A percentile compares a stretch with the other conserved stretches of the same genome.
phyloP scores from a whole-genome alignment of 176 grass and related monocot genomes.

The Carex scoparia region DNA sequence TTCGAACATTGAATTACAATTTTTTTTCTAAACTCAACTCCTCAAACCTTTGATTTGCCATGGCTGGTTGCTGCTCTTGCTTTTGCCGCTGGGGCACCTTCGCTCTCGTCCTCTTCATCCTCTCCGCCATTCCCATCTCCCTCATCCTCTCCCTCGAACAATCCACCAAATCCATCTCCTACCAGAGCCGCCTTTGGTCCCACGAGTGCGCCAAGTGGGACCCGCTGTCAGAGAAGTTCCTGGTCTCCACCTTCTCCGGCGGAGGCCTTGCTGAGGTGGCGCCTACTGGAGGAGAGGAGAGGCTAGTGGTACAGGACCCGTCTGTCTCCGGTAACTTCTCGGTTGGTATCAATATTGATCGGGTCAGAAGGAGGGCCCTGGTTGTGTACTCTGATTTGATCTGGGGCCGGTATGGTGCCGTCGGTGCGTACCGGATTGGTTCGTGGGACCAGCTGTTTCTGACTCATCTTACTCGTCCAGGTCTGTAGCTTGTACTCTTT shows the following conservation, averaged over 20 bases:
- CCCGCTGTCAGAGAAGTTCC: conserved; percentile 43
- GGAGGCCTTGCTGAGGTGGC: conserved; percentile 50
- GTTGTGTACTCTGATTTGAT: conserved; percentile 53
- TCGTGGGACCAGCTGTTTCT: conserved; percentile 72
- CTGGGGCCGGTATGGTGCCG: conserved; percentile 40
- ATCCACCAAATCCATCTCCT: conserved; percentile 44
- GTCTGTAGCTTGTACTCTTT: conserved; percentile 16
- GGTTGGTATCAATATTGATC: conserved; percentile 53
- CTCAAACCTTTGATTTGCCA: conserved; percentile 14
- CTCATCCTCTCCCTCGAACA: conserved; percentile 61
- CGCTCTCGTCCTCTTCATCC: conserved; percentile 27
- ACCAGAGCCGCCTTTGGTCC: conserved; percentile 47
- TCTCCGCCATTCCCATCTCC: conserved; percentile 43
- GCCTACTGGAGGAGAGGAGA: conserved; percentile 34
- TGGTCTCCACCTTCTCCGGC: conserved; percentile 54
- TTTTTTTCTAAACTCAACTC: too few relatives aligned
- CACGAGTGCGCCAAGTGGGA: conserved; percentile 99
- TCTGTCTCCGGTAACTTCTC: conserved; percentile 44
- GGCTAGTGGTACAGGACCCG: conserved; percentile 42
- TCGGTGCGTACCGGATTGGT: conserved; percentile 75
- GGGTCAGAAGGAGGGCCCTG: conserved; percentile 42
- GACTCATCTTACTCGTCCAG: conserved; percentile 59
- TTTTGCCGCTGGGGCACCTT: neutral
- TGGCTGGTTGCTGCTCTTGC: conserved; percentile 42
- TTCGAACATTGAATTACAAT: neutral